phyloP scores from a whole-genome alignment of 345 rosid species.

The Mangifera indica region DNA sequence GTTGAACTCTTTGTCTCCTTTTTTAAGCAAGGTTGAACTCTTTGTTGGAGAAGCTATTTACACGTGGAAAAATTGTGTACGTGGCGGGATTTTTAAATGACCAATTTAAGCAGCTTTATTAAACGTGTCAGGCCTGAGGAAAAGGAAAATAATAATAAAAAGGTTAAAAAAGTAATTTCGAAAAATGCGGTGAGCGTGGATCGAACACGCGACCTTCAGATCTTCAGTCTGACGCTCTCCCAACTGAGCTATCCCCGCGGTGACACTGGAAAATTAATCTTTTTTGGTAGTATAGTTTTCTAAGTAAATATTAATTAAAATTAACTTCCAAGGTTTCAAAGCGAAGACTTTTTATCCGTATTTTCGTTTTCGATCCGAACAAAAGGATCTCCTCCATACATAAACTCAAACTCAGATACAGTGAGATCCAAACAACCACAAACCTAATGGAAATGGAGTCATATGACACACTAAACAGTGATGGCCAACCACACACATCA shows the following conservation, averaged over 20 bases:
- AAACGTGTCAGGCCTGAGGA: neutral
- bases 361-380: constrained; percentile 20
- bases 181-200: constrained; percentile 83
- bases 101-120: too few species aligned
- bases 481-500: neutral
- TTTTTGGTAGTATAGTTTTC: too few species aligned
- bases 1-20: neutral
- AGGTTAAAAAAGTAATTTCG: too few species aligned
- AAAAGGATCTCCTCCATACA: neutral
- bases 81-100: neutral
- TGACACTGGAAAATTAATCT: too few species aligned
- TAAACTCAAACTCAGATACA: neutral
- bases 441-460: neutral
- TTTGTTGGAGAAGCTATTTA: neutral
- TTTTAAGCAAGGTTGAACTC: neutral
- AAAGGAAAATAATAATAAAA: neutral
- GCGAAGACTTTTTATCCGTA: neutral
- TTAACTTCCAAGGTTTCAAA: neutral
- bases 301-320: too few species aligned
- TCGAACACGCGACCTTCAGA: constrained; percentile 99
- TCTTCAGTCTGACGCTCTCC: constrained; percentile 99
- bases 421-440: neutral
- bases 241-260: constrained; percentile 96
- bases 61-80: neutral
- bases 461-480: constrained; percentile 23